These are phyloP conservation scores for Leccinum fuscescens DNA, from an alignment of 1,284 basidiomycete genomes.

Conservation along the genomic window DNA sequence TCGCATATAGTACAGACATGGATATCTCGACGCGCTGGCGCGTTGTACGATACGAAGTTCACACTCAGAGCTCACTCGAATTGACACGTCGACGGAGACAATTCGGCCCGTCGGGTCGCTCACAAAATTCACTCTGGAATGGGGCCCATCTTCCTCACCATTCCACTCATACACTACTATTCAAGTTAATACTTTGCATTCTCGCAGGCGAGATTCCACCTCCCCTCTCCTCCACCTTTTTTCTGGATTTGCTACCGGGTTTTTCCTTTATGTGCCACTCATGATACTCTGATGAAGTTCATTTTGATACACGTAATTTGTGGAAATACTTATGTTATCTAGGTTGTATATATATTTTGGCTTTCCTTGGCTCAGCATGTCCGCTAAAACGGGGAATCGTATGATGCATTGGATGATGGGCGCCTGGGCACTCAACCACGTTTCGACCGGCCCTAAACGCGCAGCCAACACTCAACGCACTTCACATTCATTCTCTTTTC, in stretches of 20 bases:
- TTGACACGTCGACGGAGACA: neutral
- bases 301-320: conserved; percentile 28
- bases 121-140: neutral
- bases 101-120: neutral
- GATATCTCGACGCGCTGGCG: conserved; percentile 14
- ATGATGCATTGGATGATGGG: too few relatives aligned
- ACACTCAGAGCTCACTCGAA: neutral
- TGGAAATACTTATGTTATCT: conserved; percentile 14
- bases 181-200: neutral
- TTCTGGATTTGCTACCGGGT: neutral
- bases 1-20: neutral
- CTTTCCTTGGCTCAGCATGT: conserved; percentile 2
- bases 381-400: neutral
- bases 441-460: conserved; percentile 25
- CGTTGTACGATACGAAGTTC: conserved; percentile 26
- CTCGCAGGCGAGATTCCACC: conserved; percentile 5
- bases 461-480: accelerated
- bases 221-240: neutral
- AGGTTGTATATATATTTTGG: conserved; percentile 7
- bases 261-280: neutral
- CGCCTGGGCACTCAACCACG: neutral
- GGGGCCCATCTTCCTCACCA: neutral
- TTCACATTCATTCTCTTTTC: neutral
- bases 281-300: neutral
- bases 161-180: conserved; percentile 9